phyloP scores from a whole-genome alignment of 176 grass and related monocot species.

The Triticum monococcum region DNA sequence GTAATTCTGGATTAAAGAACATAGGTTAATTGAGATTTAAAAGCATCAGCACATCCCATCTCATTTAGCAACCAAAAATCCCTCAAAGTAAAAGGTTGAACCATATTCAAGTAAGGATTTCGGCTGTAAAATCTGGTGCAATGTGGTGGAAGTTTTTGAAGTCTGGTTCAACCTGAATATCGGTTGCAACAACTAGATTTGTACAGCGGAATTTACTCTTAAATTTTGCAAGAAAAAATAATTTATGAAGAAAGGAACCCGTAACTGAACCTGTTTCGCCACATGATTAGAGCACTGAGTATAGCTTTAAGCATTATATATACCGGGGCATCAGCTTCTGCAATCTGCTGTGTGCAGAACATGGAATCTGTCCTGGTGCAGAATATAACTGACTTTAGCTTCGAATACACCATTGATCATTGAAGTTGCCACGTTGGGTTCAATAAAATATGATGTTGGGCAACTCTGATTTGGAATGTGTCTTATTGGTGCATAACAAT shows the following conservation, averaged over 20 bases:
- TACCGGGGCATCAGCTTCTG: background rate
- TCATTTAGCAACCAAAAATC: background rate
- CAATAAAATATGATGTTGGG: background rate
- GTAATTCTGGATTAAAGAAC: background rate
- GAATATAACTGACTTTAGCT: background rate
- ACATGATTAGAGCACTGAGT: background rate
- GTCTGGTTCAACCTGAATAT: background rate
- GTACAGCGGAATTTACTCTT: background rate
- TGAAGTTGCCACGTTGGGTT: background rate
- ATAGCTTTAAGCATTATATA: background rate
- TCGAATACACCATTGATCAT: background rate
- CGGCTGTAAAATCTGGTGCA: background rate
- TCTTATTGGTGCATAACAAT: background rate
- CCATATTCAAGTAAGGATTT: background rate
- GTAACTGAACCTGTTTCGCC: background rate
- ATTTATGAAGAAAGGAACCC: background rate
- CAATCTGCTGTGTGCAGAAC: background rate
- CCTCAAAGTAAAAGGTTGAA: background rate
- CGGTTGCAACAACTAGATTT: background rate
- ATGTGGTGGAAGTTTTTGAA: background rate
- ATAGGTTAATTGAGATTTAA: background rate
- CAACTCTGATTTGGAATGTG: conserved; percentile 2
- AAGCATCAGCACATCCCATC: background rate
- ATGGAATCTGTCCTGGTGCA: background rate
- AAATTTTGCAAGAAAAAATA: background rate